Percentiles rank a stretch among this genome's conserved stretches.
These are phyloP conservation scores for Pyricularia pennisetigena DNA, from an alignment of 2,329 filamentous ascomycete genomes.

Conservation along the genomic window DNA sequence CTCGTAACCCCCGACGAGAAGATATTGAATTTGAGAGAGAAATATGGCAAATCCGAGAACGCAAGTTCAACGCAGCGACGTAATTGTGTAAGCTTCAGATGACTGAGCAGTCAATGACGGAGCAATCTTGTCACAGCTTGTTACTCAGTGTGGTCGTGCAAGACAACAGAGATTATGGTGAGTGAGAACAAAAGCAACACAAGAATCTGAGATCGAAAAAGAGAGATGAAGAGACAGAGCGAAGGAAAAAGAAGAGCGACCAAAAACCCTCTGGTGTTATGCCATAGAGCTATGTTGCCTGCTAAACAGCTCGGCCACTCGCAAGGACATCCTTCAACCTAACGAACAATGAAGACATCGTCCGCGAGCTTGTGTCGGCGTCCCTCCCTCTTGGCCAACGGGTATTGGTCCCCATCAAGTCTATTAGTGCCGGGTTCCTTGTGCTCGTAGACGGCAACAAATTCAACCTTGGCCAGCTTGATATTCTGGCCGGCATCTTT, in stretches of 20 bases:
- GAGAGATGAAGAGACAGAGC: neutral
- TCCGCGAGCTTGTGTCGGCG: neutral
- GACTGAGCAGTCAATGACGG: neutral
- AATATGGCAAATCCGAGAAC: neutral
- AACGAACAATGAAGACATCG: neutral
- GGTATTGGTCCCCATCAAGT: neutral
- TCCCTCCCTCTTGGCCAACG: neutral
- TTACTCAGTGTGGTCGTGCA: neutral
- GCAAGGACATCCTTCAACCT: neutral
- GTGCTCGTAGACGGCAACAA: conserved; percentile 2
- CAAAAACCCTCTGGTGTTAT: neutral
- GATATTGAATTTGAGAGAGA: neutral
- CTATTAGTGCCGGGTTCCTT: neutral
- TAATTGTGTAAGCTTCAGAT: neutral
- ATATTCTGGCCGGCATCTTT: neutral
- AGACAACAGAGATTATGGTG: neutral
- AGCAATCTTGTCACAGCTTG: neutral
- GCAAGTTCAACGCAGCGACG: neutral
- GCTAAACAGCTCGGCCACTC: neutral
- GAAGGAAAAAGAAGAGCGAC: neutral
- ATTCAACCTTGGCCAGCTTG: neutral
- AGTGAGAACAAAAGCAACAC: neutral
- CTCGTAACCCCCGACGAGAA: neutral
- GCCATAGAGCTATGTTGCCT: neutral
- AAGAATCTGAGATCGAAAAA: neutral